Percentiles rank a stretch among this genome's conserved stretches.
phyloP scores from a whole-genome alignment of 345 rosid species.

The Bruguiera gymnorhiza region DNA sequence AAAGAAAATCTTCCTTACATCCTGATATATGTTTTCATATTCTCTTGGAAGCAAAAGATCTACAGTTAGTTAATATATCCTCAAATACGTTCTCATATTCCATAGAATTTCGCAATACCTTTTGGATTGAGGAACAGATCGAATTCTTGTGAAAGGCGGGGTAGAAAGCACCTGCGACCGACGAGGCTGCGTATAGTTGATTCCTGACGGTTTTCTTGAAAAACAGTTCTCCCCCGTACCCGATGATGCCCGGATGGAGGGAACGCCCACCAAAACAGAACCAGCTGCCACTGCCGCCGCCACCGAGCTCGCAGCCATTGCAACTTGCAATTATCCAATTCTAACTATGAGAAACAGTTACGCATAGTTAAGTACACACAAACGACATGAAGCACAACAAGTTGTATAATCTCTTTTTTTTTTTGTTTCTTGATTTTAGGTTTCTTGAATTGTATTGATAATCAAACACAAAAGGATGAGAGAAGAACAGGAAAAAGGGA shows the following conservation, averaged over 20 bases:
- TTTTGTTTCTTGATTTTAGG: too few relatives aligned
- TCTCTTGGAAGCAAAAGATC: too few relatives aligned
- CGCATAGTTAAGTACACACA: background rate
- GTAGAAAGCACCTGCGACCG: constrained; percentile 3
- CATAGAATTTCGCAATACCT: background rate
- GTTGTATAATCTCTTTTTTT: too few relatives aligned
- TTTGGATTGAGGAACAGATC: background rate
- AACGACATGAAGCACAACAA: too few relatives aligned
- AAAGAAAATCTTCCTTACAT: too few relatives aligned
- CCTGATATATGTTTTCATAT: too few relatives aligned
- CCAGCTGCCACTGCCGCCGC: constrained; percentile 8
- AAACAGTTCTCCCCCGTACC: constrained; percentile 2
- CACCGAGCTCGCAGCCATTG: constrained; percentile 8
- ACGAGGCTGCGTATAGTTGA: background rate
- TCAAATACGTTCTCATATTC: too few relatives aligned
- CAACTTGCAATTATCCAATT: background rate
- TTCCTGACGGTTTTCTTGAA: background rate
- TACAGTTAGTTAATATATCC: too few relatives aligned
- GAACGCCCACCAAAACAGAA: constrained; percentile 11
- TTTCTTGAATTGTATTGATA: too few relatives aligned
- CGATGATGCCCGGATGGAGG: constrained; percentile 1
- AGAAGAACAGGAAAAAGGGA: too few relatives aligned
- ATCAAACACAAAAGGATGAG: too few relatives aligned
- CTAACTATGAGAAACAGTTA: background rate
- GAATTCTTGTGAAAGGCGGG: constrained; percentile 2